phyloP scores from a whole-genome alignment of 2,329 filamentous ascomycete genomes.

The Xylariaceae sp. region DNA sequence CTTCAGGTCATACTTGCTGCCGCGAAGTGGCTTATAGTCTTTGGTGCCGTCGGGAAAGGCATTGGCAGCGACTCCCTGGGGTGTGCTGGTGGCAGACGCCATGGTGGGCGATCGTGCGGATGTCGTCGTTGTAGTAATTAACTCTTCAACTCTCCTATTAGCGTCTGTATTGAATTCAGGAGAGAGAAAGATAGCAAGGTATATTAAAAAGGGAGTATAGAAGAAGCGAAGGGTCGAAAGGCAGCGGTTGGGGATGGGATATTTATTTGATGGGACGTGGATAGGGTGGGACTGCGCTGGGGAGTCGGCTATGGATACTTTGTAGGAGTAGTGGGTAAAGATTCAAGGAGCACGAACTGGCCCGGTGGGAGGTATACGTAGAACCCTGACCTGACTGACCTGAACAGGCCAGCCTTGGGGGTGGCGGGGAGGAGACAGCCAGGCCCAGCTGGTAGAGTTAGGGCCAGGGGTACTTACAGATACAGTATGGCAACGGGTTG shows the following conservation, averaged over 20 bases:
- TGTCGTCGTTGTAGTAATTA: constrained; percentile 38
- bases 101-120: constrained; percentile 43
- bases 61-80: constrained; percentile 52
- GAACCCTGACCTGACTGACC: too few species aligned
- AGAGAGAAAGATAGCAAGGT: constrained; percentile 1
- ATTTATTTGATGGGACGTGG: constrained; percentile 17
- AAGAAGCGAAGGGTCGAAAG: constrained; percentile 5
- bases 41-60: constrained; percentile 43
- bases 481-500: too few species aligned
- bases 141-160: constrained; percentile 25
- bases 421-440: too few species aligned
- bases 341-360: too few species aligned
- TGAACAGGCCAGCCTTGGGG: too few species aligned
- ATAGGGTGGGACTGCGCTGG: constrained; percentile 13
- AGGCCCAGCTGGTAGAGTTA: too few species aligned
- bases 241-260: constrained; percentile 15
- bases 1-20: constrained; percentile 56
- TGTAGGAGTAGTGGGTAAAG: too few species aligned
- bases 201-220: too few species aligned
- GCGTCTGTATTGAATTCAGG: constrained; percentile 16
- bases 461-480: too few species aligned
- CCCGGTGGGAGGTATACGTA: neutral
- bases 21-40: constrained; percentile 54
- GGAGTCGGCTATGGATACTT: too few species aligned
- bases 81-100: constrained; percentile 41